A percentile compares a stretch with the other conserved stretches of the same genome.
Evolutionary conservation across 306 rosid species (phyloP).

Genomic region (Purshia tridentata): DNA sequence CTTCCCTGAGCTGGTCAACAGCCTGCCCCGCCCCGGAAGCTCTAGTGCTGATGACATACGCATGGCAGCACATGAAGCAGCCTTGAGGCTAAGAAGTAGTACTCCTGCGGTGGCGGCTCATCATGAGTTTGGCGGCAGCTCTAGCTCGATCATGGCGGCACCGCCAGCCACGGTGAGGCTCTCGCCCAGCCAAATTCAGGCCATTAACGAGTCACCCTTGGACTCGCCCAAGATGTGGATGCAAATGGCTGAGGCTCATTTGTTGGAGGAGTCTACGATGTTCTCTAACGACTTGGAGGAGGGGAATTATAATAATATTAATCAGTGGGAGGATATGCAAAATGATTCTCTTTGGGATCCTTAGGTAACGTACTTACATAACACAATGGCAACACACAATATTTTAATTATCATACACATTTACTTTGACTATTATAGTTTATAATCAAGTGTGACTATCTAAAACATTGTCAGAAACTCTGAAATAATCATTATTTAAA

Average conservation of each 20-base stretch:
- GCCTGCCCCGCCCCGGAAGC: constrained; percentile 52
- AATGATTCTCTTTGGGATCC: constrained; percentile 47
- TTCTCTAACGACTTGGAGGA: constrained; percentile 42
- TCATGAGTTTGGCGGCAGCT: neutral
- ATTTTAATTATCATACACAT: neutral
- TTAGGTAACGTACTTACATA: constrained; percentile 25
- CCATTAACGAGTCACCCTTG: constrained; percentile 80
- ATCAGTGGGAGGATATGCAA: constrained; percentile 37
- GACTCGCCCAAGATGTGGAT: constrained; percentile 89
- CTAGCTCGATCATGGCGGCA: constrained; percentile 12
- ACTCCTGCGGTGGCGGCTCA: neutral
- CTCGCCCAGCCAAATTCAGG: constrained; percentile 73
- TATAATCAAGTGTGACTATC: neutral
- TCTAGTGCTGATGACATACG: constrained; percentile 57
- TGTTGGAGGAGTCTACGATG: constrained; percentile 30
- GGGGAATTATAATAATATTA: neutral
- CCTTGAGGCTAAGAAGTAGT: constrained; percentile 36
- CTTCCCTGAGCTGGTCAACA: constrained; percentile 52
- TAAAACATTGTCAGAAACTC: neutral
- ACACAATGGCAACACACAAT: neutral
- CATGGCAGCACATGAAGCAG: constrained; percentile 75
- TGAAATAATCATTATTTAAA: too few species aligned
- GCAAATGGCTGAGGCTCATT: constrained; percentile 50
- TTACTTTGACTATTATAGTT: neutral
- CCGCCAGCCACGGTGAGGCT: constrained; percentile 44